These are phyloP conservation scores for Vitis riparia DNA, from an alignment of 164 flowering plant species.

Conservation along the genomic window DNA sequence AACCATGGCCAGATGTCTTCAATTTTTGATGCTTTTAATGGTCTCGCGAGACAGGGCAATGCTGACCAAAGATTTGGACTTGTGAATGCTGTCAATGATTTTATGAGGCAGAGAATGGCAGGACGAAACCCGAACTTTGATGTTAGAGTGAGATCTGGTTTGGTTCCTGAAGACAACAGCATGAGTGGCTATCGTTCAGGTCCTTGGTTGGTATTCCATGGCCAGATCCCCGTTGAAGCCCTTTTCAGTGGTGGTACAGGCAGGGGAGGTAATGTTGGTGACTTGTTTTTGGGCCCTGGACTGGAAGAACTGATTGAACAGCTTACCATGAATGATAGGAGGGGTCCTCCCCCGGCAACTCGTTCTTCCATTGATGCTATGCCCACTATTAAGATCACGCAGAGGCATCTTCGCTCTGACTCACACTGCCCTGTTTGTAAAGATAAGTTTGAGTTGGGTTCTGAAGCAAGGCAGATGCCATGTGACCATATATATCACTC, in stretches of 20 bases:
- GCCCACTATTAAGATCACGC: slow-evolving; percentile 39
- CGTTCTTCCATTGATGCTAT: slow-evolving; percentile 41
- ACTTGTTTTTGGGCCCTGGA: slow-evolving; percentile 34
- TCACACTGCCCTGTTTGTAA: slow-evolving; percentile 48
- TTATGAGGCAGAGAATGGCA: slow-evolving; percentile 31
- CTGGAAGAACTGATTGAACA: slow-evolving; percentile 44
- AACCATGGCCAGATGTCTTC: slow-evolving; percentile 1
- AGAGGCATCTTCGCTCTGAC: slow-evolving; percentile 38
- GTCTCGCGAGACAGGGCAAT: slow-evolving; percentile 10
- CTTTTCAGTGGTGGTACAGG: slow-evolving; percentile 24
- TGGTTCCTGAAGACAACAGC: slow-evolving; percentile 13
- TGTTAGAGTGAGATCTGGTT: slow-evolving; percentile 22
- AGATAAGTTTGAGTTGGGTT: slow-evolving; percentile 40
- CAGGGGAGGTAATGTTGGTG: slow-evolving; percentile 21
- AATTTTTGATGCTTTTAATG: slow-evolving; percentile 9
- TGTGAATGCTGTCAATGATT: slow-evolving; percentile 25
- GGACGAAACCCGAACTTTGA: slow-evolving; percentile 33
- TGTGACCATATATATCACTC: slow-evolving; percentile 47
- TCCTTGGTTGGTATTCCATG: slow-evolving; percentile 28
- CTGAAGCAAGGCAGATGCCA: slow-evolving; percentile 46
- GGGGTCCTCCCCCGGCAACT: slow-evolving; percentile 48
- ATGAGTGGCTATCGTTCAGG: slow-evolving; percentile 1
- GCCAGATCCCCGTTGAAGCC: slow-evolving; percentile 23
- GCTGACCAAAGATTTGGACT: slow-evolving; percentile 29
- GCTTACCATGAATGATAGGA: slow-evolving; percentile 33